phyloP scores from a whole-genome alignment of 768 basidiomycete genomes.

The Boletus sp. region DNA sequence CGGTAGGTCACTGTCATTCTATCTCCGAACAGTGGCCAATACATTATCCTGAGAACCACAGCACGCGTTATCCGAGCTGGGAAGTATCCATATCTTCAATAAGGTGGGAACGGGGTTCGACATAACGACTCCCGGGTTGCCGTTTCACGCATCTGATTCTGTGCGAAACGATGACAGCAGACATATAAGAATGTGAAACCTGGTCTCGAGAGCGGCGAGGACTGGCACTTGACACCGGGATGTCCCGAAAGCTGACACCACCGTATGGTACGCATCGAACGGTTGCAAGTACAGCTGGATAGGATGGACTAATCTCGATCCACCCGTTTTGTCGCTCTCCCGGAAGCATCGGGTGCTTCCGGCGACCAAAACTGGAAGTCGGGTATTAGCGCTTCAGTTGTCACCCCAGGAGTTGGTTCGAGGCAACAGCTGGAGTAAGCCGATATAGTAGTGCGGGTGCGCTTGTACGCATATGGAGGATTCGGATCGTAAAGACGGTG shows the following conservation, averaged over 20 bases:
- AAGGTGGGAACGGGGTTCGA: neutral
- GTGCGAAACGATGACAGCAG: neutral
- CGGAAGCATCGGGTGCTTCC: no score
- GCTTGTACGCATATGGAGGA: neutral
- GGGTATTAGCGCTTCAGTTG: no score
- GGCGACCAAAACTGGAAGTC: no score
- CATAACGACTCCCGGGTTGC: neutral
- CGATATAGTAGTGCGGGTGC: neutral
- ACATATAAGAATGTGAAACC: no score
- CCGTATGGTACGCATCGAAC: neutral
- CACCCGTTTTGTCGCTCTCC: neutral
- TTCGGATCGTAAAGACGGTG: neutral
- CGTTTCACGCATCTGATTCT: neutral
- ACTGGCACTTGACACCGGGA: neutral
- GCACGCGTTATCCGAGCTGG: neutral
- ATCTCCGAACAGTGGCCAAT: slow-evolving; percentile 1
- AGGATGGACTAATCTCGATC: neutral
- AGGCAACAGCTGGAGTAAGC: neutral
- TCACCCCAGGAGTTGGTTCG: no score
- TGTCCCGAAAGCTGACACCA: neutral
- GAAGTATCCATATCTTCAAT: neutral
- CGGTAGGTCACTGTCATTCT: neutral
- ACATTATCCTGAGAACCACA: neutral
- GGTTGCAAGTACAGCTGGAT: neutral
- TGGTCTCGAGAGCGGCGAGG: no score